Evolutionary conservation across 306 rosid species (phyloP), one percentile per base, ranked within the genome.

Genomic region (Herpetospermum pedunculosum): DNA sequence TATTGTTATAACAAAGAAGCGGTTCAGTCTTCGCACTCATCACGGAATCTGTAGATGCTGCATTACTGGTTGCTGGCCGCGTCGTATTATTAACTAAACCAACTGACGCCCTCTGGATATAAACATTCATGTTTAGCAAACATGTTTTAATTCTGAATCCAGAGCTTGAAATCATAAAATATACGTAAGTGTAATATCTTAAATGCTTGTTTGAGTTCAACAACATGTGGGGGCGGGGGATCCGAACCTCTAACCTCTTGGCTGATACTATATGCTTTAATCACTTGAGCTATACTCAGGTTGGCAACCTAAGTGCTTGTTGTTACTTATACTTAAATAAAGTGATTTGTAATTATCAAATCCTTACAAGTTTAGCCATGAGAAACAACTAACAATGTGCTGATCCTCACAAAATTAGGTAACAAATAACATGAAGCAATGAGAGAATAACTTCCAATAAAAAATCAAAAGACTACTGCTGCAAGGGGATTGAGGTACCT

Each of bases 11-110:
- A 80, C 89, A 83, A 67, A 88, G 75, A 80, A 84, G 50, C 1
- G 97, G 92, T 73, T 92, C 99, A 4, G 99, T 92, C 85, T 89
- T 92, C 2, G 87, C 49, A 77, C 97, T 95, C 81, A 87, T 35
- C 28, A 77, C 46, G 6, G 99, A 95, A 79, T 95, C 99, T 15
- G 87, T 96, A 48, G 96, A 95, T 44, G 92, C 96, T 3, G 89
- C 84, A 54, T 77, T 94, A 90, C 92, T 89, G 82, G 82, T 83
- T 19, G 87, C 91, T 65, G 97, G 90, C 75, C 83, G 91, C 41
- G 70, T 63, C 18, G 76, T 80, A 81, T 78, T 82, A 77, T 78
- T 83, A 70, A 70, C 80, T 70, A 57, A 77, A 65, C 89, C 91
- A 72, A 53, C 75, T 6, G 91, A 78, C 3, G 88, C 76, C 4